These are phyloP conservation scores for Schizophyllum commune DNA, from an alignment of 1,284 basidiomycete species.

Conservation along the genomic window DNA sequence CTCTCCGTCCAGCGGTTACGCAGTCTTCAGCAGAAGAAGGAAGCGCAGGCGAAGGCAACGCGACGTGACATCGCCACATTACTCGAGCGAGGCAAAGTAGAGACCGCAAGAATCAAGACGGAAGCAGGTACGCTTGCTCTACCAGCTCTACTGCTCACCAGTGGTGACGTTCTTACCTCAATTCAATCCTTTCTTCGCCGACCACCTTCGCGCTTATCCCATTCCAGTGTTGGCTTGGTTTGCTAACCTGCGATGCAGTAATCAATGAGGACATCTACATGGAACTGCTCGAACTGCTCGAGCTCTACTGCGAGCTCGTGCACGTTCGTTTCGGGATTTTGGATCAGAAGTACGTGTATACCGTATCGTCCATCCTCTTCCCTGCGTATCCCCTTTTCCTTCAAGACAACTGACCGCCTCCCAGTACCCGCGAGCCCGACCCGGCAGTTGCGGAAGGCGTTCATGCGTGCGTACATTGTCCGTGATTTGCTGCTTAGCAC, in stretches of 20 bases:
- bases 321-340: conserved; percentile 88
- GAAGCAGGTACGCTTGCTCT: conserved; percentile 66
- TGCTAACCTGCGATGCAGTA: no score
- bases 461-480: conserved; percentile 20
- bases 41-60: conserved; percentile 81
- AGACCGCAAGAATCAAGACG: conserved; percentile 79
- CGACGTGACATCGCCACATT: conserved; percentile 75
- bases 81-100: conserved; percentile 72
- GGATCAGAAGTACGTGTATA: conserved; percentile 63
- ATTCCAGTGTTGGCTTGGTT: no score
- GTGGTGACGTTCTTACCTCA: no score
- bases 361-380: background rate
- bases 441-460: conserved; percentile 71
- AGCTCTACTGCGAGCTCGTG: conserved; percentile 91
- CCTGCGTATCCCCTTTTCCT: conserved; percentile 6
- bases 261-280: conserved; percentile 83
- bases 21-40: conserved; percentile 89
- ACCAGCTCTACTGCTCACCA: background rate
- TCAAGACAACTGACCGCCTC: conserved; percentile 3
- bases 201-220: no score
- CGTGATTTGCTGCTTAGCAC: background rate
- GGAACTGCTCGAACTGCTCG: conserved; percentile 86
- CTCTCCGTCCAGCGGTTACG: conserved; percentile 87
- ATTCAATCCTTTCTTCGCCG: background rate
- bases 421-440: conserved; percentile 68